Evolutionary conservation across 1,284 basidiomycete species (phyloP).

Genomic region (Coniferiporia weirii): DNA sequence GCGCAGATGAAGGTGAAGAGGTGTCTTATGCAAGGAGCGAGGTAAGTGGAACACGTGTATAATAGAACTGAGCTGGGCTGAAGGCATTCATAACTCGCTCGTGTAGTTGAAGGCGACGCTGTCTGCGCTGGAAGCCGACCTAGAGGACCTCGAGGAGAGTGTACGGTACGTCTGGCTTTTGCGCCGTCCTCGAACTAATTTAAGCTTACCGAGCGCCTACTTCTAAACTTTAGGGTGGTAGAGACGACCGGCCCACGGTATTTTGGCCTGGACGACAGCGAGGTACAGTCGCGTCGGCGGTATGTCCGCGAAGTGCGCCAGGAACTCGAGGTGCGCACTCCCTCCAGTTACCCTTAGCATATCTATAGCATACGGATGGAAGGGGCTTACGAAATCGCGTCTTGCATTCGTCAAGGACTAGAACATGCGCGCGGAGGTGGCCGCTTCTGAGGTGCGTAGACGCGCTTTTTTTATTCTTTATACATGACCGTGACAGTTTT

Average conservation of each 20-base stretch:
- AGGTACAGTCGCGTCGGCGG: constrained; percentile 65
- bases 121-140: constrained; percentile 71
- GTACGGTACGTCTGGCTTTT: constrained; percentile 50
- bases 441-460: constrained; percentile 25
- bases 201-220: neutral
- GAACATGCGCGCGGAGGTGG: constrained; percentile 23
- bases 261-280: constrained; percentile 73
- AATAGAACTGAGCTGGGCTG: neutral
- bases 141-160: constrained; percentile 85
- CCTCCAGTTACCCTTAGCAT: constrained; percentile 1
- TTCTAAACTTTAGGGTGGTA: constrained; percentile 51
- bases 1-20: constrained; percentile 64
- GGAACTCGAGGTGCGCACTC: constrained; percentile 69
- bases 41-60: constrained; percentile 34
- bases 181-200: neutral
- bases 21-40: constrained; percentile 69
- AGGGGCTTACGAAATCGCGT: constrained; percentile 11
- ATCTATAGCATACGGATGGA: constrained; percentile 4
- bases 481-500: neutral
- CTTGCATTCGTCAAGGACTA: constrained; percentile 23
- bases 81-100: constrained; percentile 7
- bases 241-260: constrained; percentile 77
- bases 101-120: constrained; percentile 69
- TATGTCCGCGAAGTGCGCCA: constrained; percentile 71
- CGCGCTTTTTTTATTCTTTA: neutral